These are phyloP conservation scores for Skeletonema menzelii DNA, from an alignment of 108 stramenopile species.

Conservation along the genomic window DNA sequence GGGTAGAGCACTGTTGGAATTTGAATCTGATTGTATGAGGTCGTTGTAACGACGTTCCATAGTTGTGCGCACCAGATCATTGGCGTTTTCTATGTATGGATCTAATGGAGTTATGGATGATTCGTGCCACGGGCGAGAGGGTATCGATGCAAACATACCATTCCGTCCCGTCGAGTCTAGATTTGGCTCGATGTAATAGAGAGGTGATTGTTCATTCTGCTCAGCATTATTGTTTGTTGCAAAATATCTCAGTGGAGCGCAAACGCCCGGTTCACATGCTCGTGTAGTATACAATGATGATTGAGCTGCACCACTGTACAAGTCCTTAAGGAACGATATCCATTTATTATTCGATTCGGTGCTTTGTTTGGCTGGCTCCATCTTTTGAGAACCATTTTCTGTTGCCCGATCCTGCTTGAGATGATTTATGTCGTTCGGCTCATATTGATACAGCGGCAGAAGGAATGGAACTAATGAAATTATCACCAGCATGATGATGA, in stretches of 20 bases:
- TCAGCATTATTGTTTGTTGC: slow-evolving; percentile 9
- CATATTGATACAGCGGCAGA: not conserved
- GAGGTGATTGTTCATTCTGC: slow-evolving; percentile 6
- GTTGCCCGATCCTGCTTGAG: not conserved
- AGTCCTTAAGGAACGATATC: not conserved
- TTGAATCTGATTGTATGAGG: slow-evolving; percentile 32
- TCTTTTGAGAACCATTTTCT: no score
- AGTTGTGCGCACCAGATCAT: slow-evolving; percentile 12
- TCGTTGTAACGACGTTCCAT: slow-evolving; percentile 26
- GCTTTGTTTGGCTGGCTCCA: not conserved
- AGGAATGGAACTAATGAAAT: not conserved
- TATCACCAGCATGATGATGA: not conserved
- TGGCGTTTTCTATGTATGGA: slow-evolving; percentile 6
- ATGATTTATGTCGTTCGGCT: not conserved
- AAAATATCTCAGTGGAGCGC: slow-evolving; percentile 38
- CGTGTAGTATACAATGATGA: not conserved
- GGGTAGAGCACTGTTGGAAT: slow-evolving; percentile 6
- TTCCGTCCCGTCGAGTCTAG: slow-evolving; percentile 17
- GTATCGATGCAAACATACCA: slow-evolving; percentile 17
- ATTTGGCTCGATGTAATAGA: slow-evolving; percentile 38
- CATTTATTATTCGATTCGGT: not conserved
- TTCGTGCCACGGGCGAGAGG: slow-evolving; percentile 44
- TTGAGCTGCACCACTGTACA: not conserved
- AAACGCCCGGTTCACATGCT: slow-evolving; percentile 19
- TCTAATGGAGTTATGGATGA: slow-evolving; percentile 25